A percentile compares a stretch with the other conserved stretches of the same genome.
phyloP scores from a whole-genome alignment of 2,329 filamentous ascomycete genomes.

The Pyrenochaeta sp. region DNA sequence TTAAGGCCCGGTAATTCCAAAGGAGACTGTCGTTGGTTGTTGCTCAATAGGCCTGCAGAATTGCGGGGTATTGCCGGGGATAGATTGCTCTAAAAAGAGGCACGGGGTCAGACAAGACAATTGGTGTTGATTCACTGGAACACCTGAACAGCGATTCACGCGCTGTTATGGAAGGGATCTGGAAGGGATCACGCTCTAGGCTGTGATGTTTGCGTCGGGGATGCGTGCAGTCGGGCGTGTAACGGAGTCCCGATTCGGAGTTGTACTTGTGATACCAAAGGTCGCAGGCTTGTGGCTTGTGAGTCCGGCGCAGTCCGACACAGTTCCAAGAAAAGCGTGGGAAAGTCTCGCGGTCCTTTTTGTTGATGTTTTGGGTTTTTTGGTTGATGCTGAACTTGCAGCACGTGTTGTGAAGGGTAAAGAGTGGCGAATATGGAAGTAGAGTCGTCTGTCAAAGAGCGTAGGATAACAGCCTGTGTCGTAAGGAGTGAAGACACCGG shows the following conservation, averaged over 20 bases:
- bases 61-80: constrained; percentile 46
- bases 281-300: constrained; percentile 22
- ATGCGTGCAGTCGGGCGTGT: constrained; percentile 35
- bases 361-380: constrained; percentile 24
- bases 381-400: constrained; percentile 38
- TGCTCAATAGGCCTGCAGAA: constrained; percentile 32
- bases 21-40: constrained; percentile 31
- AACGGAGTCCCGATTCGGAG: constrained; percentile 31
- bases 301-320: constrained; percentile 11
- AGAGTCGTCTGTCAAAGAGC: constrained; percentile 48
- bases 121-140: constrained; percentile 23
- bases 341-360: constrained; percentile 17
- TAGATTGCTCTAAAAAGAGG: constrained; percentile 39
- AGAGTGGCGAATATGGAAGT: constrained; percentile 24
- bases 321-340: constrained; percentile 13
- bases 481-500: constrained; percentile 52
- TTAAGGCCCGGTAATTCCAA: constrained; percentile 41
- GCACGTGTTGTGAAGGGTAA: constrained; percentile 27
- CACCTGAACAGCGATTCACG: constrained; percentile 26
- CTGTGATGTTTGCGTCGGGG: constrained; percentile 28
- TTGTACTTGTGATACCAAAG: constrained; percentile 38
- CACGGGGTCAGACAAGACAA: constrained; percentile 29
- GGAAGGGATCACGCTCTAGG: constrained; percentile 30
- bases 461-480: constrained; percentile 43
- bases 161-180: constrained; percentile 29